These are phyloP conservation scores for Oryza nivara DNA, from an alignment of 176 grass and related monocot genomes.

Conservation along the genomic window DNA sequence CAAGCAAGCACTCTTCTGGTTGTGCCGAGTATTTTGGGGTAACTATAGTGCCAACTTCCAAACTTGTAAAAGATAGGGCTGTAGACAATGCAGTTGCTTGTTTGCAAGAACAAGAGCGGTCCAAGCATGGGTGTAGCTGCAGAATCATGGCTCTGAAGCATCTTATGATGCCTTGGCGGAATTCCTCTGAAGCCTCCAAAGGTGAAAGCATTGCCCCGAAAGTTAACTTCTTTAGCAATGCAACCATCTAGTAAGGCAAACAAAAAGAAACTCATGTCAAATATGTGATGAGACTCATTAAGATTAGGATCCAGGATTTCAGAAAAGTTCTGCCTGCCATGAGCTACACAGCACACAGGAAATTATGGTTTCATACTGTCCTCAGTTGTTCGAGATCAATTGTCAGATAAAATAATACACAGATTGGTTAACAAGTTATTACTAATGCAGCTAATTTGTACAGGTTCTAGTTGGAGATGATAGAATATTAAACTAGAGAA, in stretches of 20 bases:
- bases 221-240: conserved; percentile 77
- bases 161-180: conserved; percentile 74
- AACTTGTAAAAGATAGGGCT: conserved; percentile 33
- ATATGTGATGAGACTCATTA: conserved; percentile 9
- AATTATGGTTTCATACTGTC: not conserved
- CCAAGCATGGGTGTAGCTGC: conserved; percentile 71
- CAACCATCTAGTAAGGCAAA: conserved; percentile 61
- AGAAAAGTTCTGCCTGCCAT: conserved; percentile 5
- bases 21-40: conserved; percentile 31
- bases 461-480: conserved; percentile 12
- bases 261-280: not conserved
- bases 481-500: not conserved
- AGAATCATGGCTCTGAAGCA: conserved; percentile 83
- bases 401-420: not conserved
- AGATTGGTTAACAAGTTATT: not conserved
- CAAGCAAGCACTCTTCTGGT: conserved; percentile 76
- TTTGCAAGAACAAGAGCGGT: conserved; percentile 64
- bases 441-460: conserved; percentile 14
- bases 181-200: conserved; percentile 86
- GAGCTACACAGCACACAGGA: not conserved
- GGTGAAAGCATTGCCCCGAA: conserved; percentile 82
- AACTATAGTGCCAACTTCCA: conserved; percentile 22
- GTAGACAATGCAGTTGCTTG: conserved; percentile 53
- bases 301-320: not conserved
- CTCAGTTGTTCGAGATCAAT: conserved; percentile 16